Evolutionary conservation across 148 eudicot species (phyloP), one percentile per base, ranked within the genome.

Genomic region (Polygonum aviculare): DNA sequence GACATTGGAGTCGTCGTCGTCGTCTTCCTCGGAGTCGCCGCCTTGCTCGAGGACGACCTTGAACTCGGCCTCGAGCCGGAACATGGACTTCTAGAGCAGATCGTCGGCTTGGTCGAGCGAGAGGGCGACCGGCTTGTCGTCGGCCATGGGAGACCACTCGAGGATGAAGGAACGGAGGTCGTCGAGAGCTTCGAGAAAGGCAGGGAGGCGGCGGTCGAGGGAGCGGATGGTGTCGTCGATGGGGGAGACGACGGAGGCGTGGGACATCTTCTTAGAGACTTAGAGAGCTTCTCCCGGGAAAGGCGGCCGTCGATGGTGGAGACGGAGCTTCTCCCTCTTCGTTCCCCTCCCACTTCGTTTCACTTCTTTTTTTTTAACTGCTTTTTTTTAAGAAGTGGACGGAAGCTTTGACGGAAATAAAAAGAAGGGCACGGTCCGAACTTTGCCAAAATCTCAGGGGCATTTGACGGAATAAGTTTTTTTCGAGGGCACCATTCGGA

Each of bases 261-360:
- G 44, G 21, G 71, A 35, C 49, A 78, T 74, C 71, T 86, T 81
- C 62, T 88, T 82, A 6, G 92, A 79, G 41, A 94, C n/a, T n/a
- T n/a, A n/a, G n/a, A n/a, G n/a, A n/a, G 77, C 35, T 88, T 90
- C 55, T 92, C 93, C 1, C 97, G 87, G 36, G 87, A 85, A 51
- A 95, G 82, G 2, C 99, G 85, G 70, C 89, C 88, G 78, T 95
- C 99, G 75, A 90, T 92, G 62, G 88, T 90, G 45, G 99, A 90
- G 90, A 95, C 92, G 7, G 93, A n/a, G n/a, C n/a, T n/a, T n/a
- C n/a, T n/a, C n/a, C n/a, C n/a, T n/a, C n/a, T n/a, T n/a, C n/a
- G n/a, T n/a, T n/a, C n/a, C n/a, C n/a, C n/a, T n/a, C n/a, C n/a
- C n/a, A n/a, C n/a, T n/a, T n/a, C n/a, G n/a, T n/a, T n/a, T n/a